phyloP scores from a whole-genome alignment of 2,329 filamentous ascomycete genomes.

The Botrytis paeoniae region DNA sequence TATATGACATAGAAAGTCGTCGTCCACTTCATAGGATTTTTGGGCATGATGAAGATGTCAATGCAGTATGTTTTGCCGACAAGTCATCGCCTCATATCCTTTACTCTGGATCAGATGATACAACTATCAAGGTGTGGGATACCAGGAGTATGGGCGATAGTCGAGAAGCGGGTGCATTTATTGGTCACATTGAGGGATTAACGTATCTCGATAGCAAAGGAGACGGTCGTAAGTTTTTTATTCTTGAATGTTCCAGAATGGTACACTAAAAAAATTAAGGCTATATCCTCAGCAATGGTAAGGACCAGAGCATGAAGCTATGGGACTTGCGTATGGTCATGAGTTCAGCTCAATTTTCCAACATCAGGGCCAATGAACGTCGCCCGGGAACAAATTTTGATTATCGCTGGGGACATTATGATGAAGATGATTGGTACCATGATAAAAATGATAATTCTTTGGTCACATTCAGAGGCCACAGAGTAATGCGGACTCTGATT shows the following conservation, averaged over 20 bases:
- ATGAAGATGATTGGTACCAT: constrained; percentile 62
- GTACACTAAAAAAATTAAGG: constrained; percentile 27
- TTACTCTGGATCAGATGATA: constrained; percentile 93
- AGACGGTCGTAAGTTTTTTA: constrained; percentile 50
- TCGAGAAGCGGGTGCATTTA: constrained; percentile 64
- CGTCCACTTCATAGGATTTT: constrained; percentile 58
- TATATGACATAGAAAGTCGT: constrained; percentile 87
- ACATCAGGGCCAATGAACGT: constrained; percentile 53
- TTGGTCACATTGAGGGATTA: constrained; percentile 63
- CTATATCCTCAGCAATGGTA: constrained; percentile 90
- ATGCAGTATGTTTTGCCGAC: constrained; percentile 94
- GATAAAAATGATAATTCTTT: constrained; percentile 86
- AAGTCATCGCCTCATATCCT: constrained; percentile 85
- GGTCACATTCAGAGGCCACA: constrained; percentile 90
- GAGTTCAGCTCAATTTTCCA: constrained; percentile 61
- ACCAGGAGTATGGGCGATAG: constrained; percentile 85
- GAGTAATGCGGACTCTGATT: constrained; percentile 84
- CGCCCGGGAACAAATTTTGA: constrained; percentile 62
- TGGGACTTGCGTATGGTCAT: constrained; percentile 95
- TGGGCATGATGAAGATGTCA: constrained; percentile 86
- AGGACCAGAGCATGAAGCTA: constrained; percentile 95
- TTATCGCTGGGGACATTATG: constrained; percentile 68
- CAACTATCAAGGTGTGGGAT: constrained; percentile 95
- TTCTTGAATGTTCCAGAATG: background rate
- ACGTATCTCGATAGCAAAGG: constrained; percentile 70